Percentiles rank a stretch among this genome's conserved stretches.
Conservation (phyloP, 208 protist genomes). For the Leishmania tarentolae region DNA sequence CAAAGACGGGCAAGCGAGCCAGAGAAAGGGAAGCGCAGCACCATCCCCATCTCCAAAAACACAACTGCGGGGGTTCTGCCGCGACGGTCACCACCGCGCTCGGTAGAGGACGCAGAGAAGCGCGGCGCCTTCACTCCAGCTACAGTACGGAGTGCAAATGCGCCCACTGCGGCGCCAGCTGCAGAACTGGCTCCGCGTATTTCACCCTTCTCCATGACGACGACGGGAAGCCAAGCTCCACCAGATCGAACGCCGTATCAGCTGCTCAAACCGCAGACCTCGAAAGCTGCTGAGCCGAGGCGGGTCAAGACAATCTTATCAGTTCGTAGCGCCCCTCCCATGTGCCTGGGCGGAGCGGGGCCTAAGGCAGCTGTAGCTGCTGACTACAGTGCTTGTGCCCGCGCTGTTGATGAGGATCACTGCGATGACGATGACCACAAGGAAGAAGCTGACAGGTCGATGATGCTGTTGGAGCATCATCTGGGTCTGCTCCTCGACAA, state of each 20-base stretch:
- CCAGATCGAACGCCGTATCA: conserved; percentile 13
- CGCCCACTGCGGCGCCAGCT: neutral
- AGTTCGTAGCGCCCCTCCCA: neutral
- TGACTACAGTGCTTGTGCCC: neutral
- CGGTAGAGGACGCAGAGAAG: conserved; percentile 1
- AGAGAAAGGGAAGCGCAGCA: conserved; percentile 1
- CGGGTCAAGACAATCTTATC: neutral
- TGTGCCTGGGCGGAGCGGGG: neutral
- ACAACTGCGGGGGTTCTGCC: neutral
- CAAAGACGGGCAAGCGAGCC: neutral
- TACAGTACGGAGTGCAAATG: neutral
- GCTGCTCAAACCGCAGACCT: neutral
- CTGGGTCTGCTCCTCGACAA: conserved; percentile 24
- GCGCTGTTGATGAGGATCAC: neutral
- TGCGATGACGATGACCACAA: neutral
- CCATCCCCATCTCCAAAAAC: neutral
- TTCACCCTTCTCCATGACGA: neutral
- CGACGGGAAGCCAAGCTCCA: neutral
- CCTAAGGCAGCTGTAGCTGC: neutral
- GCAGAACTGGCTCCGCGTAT: neutral
- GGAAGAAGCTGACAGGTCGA: neutral
- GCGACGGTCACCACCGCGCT: conserved; percentile 4
- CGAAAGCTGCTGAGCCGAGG: neutral
- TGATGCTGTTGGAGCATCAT: conserved; percentile 7
- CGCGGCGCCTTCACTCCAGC: neutral